Evolutionary conservation across 2,329 filamentous ascomycete species (phyloP).

Genomic region (Claviceps fusiformis): DNA sequence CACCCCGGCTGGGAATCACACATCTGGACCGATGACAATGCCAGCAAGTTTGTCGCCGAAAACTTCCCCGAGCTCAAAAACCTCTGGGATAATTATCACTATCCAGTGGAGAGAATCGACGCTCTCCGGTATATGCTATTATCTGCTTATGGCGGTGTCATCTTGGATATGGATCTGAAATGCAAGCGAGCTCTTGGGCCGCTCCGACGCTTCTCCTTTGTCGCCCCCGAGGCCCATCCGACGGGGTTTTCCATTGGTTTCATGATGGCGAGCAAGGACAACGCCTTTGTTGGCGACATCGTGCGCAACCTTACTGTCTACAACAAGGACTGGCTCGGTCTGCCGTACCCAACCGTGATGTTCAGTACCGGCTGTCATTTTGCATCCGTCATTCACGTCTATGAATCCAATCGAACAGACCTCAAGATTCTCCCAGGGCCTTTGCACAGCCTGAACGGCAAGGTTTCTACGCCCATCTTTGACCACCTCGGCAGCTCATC

Average conservation of each 20-base stretch:
- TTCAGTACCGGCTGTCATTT: conserved; percentile 30
- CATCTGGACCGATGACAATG: conserved; percentile 11
- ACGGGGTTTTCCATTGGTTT: conserved; percentile 27
- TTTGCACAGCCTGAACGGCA: conserved; percentile 25
- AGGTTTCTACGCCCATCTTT: conserved; percentile 25
- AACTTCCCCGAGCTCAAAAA: conserved; percentile 22
- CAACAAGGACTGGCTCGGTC: conserved; percentile 23
- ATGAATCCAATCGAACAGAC: conserved; percentile 17
- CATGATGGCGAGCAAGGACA: conserved; percentile 24
- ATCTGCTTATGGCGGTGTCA: conserved; percentile 20
- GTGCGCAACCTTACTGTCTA: conserved; percentile 20
- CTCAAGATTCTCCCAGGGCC: conserved; percentile 24
- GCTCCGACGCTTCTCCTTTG: conserved; percentile 25
- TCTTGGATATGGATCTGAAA: conserved; percentile 17
- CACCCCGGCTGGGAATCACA: conserved; percentile 20
- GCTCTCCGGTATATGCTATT: conserved; percentile 46
- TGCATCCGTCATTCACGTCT: conserved; percentile 26
- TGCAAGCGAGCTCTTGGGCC: conserved; percentile 25
- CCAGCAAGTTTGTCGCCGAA: conserved; percentile 8
- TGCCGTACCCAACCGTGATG: conserved; percentile 28
- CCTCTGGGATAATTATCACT: conserved; percentile 37
- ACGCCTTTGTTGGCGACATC: conserved; percentile 20
- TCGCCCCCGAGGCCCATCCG: conserved; percentile 26
- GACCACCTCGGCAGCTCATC: conserved; percentile 27
- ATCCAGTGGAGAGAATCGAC: conserved; percentile 58